Evolutionary conservation across 345 rosid genomes (phyloP).

Genomic region (Syzygium aromaticum): DNA sequence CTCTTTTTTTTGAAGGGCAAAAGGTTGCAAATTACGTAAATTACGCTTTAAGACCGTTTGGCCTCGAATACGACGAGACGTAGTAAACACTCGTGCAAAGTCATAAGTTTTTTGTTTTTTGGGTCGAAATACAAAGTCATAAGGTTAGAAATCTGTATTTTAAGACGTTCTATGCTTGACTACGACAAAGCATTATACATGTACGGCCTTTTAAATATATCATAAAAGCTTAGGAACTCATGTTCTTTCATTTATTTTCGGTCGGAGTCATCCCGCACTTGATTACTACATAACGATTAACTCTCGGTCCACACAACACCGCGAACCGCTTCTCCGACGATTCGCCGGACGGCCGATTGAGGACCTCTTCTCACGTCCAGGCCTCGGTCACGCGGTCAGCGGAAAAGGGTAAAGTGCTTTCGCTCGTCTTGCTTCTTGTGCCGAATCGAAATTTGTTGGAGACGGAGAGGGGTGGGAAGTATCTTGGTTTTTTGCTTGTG

Average conservation of each 20-base stretch:
- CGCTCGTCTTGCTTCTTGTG: neutral
- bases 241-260: too few species aligned
- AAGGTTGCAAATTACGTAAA: neutral
- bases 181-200: neutral
- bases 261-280: neutral
- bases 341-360: neutral
- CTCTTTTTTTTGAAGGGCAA: neutral
- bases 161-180: neutral
- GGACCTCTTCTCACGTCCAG: neutral
- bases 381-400: neutral
- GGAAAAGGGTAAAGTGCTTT: neutral
- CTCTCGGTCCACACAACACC: neutral
- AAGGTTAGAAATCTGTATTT: neutral
- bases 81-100: neutral
- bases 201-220: rapidly evolving
- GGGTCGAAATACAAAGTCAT: neutral
- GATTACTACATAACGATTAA: neutral
- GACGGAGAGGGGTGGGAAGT: neutral
- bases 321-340: neutral
- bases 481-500: neutral
- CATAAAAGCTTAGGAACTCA: neutral
- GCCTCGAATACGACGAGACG: rapidly evolving
- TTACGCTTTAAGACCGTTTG: neutral
- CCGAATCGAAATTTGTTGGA: neutral
- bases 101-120: too few species aligned